Evolutionary conservation across 352 stramenopile genomes (phyloP), one percentile per base, ranked within the genome.

Genomic region (Globisporangium emineosum): DNA sequence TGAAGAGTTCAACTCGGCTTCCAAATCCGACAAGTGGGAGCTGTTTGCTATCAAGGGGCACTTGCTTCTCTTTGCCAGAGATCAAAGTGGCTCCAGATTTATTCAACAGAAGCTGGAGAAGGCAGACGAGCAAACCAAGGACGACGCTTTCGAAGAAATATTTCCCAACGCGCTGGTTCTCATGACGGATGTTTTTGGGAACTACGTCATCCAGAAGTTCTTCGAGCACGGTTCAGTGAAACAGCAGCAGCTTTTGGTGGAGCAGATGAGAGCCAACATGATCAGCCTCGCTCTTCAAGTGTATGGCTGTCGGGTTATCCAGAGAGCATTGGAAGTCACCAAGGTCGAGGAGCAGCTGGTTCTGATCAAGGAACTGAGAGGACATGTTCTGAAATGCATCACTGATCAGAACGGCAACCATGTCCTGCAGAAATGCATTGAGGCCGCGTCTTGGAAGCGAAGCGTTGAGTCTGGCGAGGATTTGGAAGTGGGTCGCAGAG

Each of bases 201-300:
- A 99, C 75, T 99, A 99, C 67, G 97, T 99, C 29, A 97, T 99
- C 42, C 97, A 99, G 74, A 99, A 99, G 68, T 88, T 99, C 35
- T 93, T 98, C 62, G 94, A 98, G 58, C 96, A 98, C 76, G 96
- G 96, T 29, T 97, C 79, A 7, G 37, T 78, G 21, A 77, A 95
- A 19, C 93, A 98, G 64, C 90, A 97, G 54, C 80, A 89, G 40
- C 62, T 90, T 33, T 76, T 99, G 9, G 76, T 94, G 58, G 73
- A 85, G 51, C 57, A 86, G 52, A 97, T 99, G 65, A 86, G 89
- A 57, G 89, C 84, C 45, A 96, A 99, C 71, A 97, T 99, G 88
- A 73, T 99, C 15, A 86, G 83, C 33, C 80, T 99, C 33, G 97
- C 96, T 0, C 81, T 99, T 35, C 96, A 99, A 68, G 93, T 98